Base-by-base conservation (phyloP, 192 early-diverging fungal genomes). In the Podila clonocystis region DNA sequence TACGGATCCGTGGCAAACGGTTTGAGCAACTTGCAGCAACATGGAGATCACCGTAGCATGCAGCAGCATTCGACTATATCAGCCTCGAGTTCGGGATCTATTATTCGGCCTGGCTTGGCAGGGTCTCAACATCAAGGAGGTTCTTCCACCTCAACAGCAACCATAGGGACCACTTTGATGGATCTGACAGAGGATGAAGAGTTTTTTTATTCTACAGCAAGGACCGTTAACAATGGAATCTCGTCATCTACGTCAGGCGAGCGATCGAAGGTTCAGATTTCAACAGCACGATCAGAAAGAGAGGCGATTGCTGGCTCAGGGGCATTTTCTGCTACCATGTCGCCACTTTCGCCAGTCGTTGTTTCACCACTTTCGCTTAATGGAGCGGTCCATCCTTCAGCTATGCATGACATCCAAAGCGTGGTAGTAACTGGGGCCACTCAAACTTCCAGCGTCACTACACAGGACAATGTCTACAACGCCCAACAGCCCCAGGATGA, bases 181-280 rank as follows among this genome's bases (percentile, higher is more conserved):
- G 75, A 72, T 9, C 50, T 72, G 36, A 79, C 71, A n/a, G 75
- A 79, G 22, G 69, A 72, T 7, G 75, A 79, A n/a, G 75, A 79
- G 13, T 72, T 57, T 36, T 72, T 58, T 28, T 79, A 72, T 67
- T 69, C 75, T 48, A 65, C 41, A 7, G 30, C 48, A 50, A 26
- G 15, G 45, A 20, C 9, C 48, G 48, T 3, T 26, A 55, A 22
- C 52, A 55, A n/a, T 24, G 41, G 41, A 12, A 45, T 45, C 13
- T 17, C 41, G 13, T 45, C 52, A 55, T n/a, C 20, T 26, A 55
- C n/a, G 22, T 11, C 52, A 55, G 52, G 52, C 20, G 52, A 55
- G 6, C 52, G 52, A n/a, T n/a, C 20, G 1, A 55, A 26, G 52
- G 24, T 55, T 4, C 52, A 55, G 24, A 55, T 55, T 24, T 55